These are phyloP conservation scores for Amanita fuliginea DNA, from an alignment of 768 basidiomycete species.

Conservation along the genomic window DNA sequence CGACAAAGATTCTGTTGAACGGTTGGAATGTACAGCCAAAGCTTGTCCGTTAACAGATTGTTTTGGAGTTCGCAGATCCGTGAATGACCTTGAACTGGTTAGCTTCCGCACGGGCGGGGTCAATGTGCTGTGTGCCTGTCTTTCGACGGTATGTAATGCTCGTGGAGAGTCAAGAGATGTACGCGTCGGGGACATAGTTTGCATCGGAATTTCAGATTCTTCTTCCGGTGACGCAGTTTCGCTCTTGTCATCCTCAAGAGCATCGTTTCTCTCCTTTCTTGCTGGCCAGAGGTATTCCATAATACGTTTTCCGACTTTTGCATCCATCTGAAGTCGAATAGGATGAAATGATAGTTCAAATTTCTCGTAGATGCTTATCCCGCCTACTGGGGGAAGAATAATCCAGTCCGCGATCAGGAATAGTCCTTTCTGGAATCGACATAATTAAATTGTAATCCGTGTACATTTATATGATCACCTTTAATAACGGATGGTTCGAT, in stretches of 20 bases:
- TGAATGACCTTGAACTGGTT: constrained; percentile 58
- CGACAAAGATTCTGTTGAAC: background rate
- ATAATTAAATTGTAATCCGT: background rate
- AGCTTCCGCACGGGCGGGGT: constrained; percentile 38
- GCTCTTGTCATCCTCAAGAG: constrained; percentile 12
- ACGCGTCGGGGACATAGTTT: constrained; percentile 13
- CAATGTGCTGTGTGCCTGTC: constrained; percentile 10
- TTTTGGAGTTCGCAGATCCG: constrained; percentile 38
- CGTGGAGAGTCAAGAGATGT: constrained; percentile 44
- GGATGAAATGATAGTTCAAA: constrained; percentile 81
- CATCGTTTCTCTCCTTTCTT: constrained; percentile 30
- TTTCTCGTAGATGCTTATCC: constrained; percentile 79
- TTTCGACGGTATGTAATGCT: constrained; percentile 15
- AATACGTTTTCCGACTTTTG: constrained; percentile 66
- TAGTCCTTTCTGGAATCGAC: constrained; percentile 41
- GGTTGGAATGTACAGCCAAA: constrained; percentile 12
- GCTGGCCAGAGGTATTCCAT: constrained; percentile 86
- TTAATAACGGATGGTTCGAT: constrained; percentile 56
- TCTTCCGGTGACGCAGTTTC: constrained; percentile 5
- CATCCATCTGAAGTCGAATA: constrained; percentile 78
- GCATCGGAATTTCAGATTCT: constrained; percentile 8
- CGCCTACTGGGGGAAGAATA: constrained; percentile 82
- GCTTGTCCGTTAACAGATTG: background rate
- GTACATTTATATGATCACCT: constrained; percentile 30
- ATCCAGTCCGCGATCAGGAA: constrained; percentile 76